Conservation (phyloP, 805 yeast genomes). For the Middelhovenomyces tepae region DNA sequence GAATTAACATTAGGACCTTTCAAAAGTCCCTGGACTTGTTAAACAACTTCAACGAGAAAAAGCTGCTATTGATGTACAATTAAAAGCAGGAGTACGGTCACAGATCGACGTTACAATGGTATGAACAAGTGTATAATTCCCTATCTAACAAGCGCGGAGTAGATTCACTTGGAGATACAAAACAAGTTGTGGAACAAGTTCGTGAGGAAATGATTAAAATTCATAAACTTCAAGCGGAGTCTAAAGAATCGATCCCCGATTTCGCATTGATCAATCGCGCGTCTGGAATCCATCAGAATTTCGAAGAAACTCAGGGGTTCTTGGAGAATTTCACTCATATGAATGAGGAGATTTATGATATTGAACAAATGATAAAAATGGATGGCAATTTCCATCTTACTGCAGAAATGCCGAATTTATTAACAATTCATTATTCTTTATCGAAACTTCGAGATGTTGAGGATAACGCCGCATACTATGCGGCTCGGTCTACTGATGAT, state of each 20-base stretch:
- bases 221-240: constrained; percentile 42
- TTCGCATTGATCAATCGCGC: constrained; percentile 63
- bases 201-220: constrained; percentile 27
- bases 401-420: constrained; percentile 42
- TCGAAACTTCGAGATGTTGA: constrained; percentile 66
- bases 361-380: constrained; percentile 45
- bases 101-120: constrained; percentile 50
- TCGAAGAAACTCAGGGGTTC: constrained; percentile 58
- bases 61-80: constrained; percentile 62
- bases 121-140: too few relatives aligned
- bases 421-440: constrained; percentile 61
- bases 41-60: constrained; percentile 45
- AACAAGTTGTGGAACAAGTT: constrained; percentile 32
- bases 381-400: constrained; percentile 36
- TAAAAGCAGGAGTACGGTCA: constrained; percentile 58
- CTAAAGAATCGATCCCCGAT: constrained; percentile 49
- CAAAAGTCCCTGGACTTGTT: constrained; percentile 26
- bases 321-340: constrained; percentile 54
- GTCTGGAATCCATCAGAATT: constrained; percentile 60
- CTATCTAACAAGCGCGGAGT: too few relatives aligned
- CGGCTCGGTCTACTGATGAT: constrained; percentile 50
- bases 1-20: constrained; percentile 18
- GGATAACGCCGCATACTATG: constrained; percentile 60
- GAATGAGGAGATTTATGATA: constrained; percentile 38
- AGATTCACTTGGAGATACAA: constrained; percentile 30